phyloP scores from a whole-genome alignment of 2,329 filamentous ascomycete species.

The Exophiala spinifera region DNA sequence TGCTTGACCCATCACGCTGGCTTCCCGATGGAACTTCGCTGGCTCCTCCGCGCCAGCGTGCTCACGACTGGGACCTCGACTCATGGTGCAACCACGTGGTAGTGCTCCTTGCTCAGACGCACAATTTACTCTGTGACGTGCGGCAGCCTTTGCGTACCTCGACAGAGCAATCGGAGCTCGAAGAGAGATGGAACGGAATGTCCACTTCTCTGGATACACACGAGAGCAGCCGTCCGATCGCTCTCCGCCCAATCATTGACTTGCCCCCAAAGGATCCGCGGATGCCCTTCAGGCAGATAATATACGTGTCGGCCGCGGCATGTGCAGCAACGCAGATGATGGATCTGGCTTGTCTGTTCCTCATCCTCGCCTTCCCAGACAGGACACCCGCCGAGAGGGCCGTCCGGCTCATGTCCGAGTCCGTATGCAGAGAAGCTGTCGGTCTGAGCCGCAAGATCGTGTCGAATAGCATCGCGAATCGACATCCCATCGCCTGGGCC shows the following conservation, averaged over 20 bases:
- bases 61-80: neutral
- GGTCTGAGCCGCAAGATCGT: constrained; percentile 1
- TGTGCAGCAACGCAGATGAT: constrained; percentile 19
- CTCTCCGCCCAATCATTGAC: neutral
- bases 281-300: neutral
- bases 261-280: neutral
- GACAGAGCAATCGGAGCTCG: neutral
- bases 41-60: neutral
- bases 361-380: constrained; percentile 14
- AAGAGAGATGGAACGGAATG: neutral
- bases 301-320: constrained; percentile 1
- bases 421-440: neutral
- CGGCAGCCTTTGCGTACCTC: neutral
- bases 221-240: neutral
- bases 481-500: neutral
- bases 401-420: neutral
- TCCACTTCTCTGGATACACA: neutral
- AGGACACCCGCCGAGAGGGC: neutral
- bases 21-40: neutral
- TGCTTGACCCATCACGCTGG: neutral
- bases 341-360: constrained; percentile 13
- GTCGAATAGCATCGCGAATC: constrained; percentile 1
- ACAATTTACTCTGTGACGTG: constrained; percentile 4
- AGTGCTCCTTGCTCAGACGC: constrained; percentile 2
- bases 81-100: constrained; percentile 6